A percentile compares a stretch with the other conserved stretches of the same genome.
These are phyloP conservation scores for Saturnispora serradocipensis DNA, from an alignment of 805 yeast genomes.

Conservation along the genomic window DNA sequence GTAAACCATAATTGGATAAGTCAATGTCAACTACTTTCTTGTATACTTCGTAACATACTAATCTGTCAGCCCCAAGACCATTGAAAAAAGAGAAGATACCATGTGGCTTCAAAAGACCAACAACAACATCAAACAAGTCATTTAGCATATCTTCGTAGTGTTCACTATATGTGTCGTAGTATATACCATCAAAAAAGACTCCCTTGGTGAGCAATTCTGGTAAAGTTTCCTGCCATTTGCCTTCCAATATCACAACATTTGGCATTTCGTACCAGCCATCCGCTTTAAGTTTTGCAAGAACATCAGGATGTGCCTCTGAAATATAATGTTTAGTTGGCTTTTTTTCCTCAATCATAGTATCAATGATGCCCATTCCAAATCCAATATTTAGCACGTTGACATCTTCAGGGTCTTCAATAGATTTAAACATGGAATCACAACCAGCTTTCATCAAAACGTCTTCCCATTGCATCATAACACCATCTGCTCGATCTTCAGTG, in stretches of 20 bases:
- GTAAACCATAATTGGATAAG: constrained; percentile 67
- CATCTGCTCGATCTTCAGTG: constrained; percentile 68
- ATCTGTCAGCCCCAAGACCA: constrained; percentile 78
- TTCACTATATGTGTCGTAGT: constrained; percentile 90
- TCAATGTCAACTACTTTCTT: constrained; percentile 74
- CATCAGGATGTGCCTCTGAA: constrained; percentile 93
- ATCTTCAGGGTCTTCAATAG: constrained; percentile 29
- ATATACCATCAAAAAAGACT: constrained; percentile 80
- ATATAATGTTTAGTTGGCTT: constrained; percentile 71
- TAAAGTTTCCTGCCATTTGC: constrained; percentile 87
- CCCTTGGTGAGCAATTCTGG: constrained; percentile 55
- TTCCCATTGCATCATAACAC: constrained; percentile 99
- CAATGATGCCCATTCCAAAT: constrained; percentile 96
- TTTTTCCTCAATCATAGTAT: constrained; percentile 54
- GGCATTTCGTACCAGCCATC: constrained; percentile 81
- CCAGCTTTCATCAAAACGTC: constrained; percentile 71
- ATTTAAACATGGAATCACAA: constrained; percentile 58
- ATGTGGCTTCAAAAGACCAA: constrained; percentile 71
- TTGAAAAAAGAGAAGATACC: constrained; percentile 89
- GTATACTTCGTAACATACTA: constrained; percentile 75
- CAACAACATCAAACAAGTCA: constrained; percentile 60
- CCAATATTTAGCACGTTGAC: constrained; percentile 72
- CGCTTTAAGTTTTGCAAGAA: constrained; percentile 49
- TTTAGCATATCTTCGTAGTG: constrained; percentile 85
- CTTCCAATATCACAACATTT: constrained; percentile 67